Percentiles rank a stretch among this genome's conserved stretches.
These are phyloP conservation scores for Yarrowia yakushimensis DNA, from an alignment of 805 yeast genomes.

Conservation along the genomic window DNA sequence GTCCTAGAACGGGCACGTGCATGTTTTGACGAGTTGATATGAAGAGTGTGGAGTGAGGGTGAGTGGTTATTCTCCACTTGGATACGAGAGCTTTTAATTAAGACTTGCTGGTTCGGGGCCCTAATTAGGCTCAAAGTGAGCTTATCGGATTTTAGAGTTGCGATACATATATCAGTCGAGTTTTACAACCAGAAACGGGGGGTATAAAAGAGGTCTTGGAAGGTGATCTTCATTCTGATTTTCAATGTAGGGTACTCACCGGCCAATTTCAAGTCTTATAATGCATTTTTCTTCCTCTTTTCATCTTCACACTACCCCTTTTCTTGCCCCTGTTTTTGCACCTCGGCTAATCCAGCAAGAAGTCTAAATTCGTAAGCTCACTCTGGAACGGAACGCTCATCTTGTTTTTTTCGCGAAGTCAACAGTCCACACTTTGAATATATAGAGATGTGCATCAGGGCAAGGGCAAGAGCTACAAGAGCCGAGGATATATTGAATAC, in stretches of 20 bases:
- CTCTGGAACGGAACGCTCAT: background rate
- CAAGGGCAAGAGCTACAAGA: background rate
- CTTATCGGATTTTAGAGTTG: background rate
- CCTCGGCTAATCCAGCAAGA: too few species aligned
- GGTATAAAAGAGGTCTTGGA: too few species aligned
- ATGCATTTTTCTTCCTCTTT: too few species aligned
- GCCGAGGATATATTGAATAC: background rate
- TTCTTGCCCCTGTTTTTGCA: background rate
- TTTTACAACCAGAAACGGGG: background rate
- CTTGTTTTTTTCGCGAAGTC: background rate
- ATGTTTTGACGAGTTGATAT: background rate
- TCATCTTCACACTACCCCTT: too few species aligned
- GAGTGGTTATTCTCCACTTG: background rate
- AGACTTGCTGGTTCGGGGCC: background rate
- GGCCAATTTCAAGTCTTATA: too few species aligned
- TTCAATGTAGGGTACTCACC: too few species aligned
- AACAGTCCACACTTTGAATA: background rate
- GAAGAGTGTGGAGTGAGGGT: background rate
- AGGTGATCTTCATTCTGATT: too few species aligned
- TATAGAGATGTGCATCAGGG: too few species aligned
- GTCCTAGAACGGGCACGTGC: slow-evolving; percentile 35
- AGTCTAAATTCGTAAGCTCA: slow-evolving; percentile 1
- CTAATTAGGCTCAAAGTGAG: background rate
- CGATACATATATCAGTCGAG: background rate
- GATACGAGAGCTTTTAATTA: background rate